A percentile compares a stretch with the other conserved stretches of the same genome.
Evolutionary conservation across 306 rosid genomes (phyloP).

Genomic region (Vigna nakashimae): DNA sequence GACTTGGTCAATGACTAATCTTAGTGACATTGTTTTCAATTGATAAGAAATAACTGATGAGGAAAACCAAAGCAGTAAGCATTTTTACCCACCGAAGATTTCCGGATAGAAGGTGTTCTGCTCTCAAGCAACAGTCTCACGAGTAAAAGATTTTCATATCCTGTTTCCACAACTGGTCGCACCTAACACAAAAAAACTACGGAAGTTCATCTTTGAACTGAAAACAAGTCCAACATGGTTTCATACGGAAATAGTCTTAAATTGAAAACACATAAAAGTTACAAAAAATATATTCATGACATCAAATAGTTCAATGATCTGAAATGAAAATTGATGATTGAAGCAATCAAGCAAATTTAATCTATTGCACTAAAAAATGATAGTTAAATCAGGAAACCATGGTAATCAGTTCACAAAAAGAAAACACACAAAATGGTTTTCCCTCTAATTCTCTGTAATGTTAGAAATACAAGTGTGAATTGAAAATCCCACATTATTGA

Average conservation of each 20-base stretch:
- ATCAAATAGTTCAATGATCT: not conserved
- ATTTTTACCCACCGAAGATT: slow-evolving; percentile 73
- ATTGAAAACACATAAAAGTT: not conserved
- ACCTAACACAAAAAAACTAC: slow-evolving; percentile 65
- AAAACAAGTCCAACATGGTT: slow-evolving; percentile 22
- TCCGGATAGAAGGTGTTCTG: slow-evolving; percentile 67
- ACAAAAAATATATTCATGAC: not conserved
- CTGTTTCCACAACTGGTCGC: slow-evolving; percentile 97
- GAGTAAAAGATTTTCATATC: slow-evolving; percentile 85
- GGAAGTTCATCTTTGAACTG: slow-evolving; percentile 29
- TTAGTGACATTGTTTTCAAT: not conserved
- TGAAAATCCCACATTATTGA: too few species aligned
- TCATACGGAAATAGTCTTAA: slow-evolving; percentile 20
- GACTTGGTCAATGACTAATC: too few species aligned
- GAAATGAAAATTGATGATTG: not conserved
- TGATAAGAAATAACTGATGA: slow-evolving; percentile 3
- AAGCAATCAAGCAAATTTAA: slow-evolving; percentile 18
- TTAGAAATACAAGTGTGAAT: too few species aligned
- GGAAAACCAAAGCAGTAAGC: slow-evolving; percentile 25
- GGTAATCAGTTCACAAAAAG: not conserved
- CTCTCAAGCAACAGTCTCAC: slow-evolving; percentile 88
- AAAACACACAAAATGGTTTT: not conserved
- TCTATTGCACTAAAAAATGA: not conserved
- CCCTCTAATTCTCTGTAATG: slow-evolving; percentile 11
- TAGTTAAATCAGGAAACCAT: slow-evolving; percentile 5